Base-by-base conservation (phyloP, 78 protist genomes). In the Protostelium mycophagum region DNA sequence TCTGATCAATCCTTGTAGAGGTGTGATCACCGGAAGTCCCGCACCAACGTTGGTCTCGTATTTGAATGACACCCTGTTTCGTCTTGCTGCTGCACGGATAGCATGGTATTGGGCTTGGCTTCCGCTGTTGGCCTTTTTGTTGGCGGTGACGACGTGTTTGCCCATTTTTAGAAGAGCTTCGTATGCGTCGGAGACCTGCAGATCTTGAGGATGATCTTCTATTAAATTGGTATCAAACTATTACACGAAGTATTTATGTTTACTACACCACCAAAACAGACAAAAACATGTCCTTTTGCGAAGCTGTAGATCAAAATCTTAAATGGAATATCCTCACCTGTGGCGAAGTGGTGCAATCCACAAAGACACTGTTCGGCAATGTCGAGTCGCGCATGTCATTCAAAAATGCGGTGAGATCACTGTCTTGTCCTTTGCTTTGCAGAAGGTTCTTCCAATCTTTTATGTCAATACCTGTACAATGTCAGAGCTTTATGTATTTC, bases 11-110 rank as follows among this genome's bases (percentile, higher is more conserved):
- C 84, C 63, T 28, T 83, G 86, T 1, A 95, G 90, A 10, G 91
- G 35, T 73, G 37, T 31, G 16, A 95, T 39, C 35, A 95, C 85
- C 9, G 97, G 97, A 28, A 95, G 91, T 0, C 94, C 96, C 0
- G 95, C 96, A 23, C 96, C 96, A 0, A 95, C 96, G 31, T 93
- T 92, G 36, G 95, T 86, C 91, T 95, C 96, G 87, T 89, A 63
- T 10, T 38, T 83, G 29, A 86, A 85, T 28, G 39, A 84, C 31
- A 39, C 73, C 39, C 85, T 34, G 10, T 34, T 36, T 37, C 51
- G 37, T 28, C 85, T 16, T 5, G 89, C 86, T 28, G 87, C 88
- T 85, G 37, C 36, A 29, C 51, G 86, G 38, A 86, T 51, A 35
- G 73, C 84, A 0, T 90, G 36, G 89, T 85, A 91, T n/a, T 90